Evolutionary conservation across 1,284 basidiomycete species (phyloP), one percentile per base, ranked within the genome.

Genomic region (Ustilago trichophora): DNA sequence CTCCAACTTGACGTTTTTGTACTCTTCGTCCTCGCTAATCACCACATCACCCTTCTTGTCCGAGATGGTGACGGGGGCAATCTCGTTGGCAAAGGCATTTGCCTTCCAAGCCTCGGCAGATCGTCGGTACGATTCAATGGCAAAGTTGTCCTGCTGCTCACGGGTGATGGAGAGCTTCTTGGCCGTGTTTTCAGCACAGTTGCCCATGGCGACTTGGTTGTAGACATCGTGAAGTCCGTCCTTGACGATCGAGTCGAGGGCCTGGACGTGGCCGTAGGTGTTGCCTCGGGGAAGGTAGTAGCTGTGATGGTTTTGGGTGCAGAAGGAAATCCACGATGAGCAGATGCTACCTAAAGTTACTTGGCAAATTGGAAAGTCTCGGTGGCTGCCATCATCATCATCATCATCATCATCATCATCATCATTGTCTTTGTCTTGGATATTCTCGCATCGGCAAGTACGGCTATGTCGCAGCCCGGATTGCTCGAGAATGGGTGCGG

Each of bases 1-100:
- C 48, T 83, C 83, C 29, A 80, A 64, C 70, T 82, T 80, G 73
- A 84, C 76, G 55, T 82, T 83, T 74, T 83, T 98, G 87, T 93
- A 98, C 82, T 98, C 95, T 83, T 99, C 96, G 80, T 99, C 96
- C 84, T 98, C 94, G 73, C 86, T 86, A 57, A 97, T 83, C 29
- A 87, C 89, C 6, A 73, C 53, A 81, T 97, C 91, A 34, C 93
- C 94, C 85, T 95, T 96, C 85, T 92, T 92, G 85, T 96, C 95
- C 15, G 55, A 38, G 53, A 80, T 73, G 32, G 70, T 73, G n/a
- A 98, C 88, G 12, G 93, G 92, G 1, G 90, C 91, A 54, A 98
- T 88, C 85, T 99, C 96, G 31, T 88, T 88, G 68, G 89, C 85
- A 83, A 94, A 99, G 18, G 86, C 88, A 53, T 91, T 91, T 25